Evolutionary conservation across 164 flowering plant genomes (phyloP).

Genomic region (Stephania yunnanensis): DNA sequence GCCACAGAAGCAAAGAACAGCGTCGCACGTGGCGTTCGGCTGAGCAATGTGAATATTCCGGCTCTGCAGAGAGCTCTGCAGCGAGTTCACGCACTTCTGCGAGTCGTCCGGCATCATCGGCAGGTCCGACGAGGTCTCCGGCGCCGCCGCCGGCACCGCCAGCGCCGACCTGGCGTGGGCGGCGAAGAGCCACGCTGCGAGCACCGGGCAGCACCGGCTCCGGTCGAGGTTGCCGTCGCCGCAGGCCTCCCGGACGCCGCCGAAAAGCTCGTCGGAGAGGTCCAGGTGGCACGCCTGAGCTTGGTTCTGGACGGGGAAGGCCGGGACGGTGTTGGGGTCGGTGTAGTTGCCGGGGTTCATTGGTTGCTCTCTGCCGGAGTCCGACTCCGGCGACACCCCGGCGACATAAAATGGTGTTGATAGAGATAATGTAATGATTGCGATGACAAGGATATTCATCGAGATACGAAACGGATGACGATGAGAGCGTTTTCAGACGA

Average conservation of each 20-base stretch:
- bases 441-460: not conserved
- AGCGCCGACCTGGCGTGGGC: constrained; percentile 89
- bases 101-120: constrained; percentile 99
- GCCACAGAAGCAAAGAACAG: constrained; percentile 94
- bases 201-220: constrained; percentile 96
- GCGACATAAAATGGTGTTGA: constrained; percentile 21
- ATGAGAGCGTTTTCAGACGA: not conserved
- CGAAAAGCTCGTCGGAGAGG: constrained; percentile 92
- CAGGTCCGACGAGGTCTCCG: constrained; percentile 34
- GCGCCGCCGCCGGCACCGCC: constrained; percentile 38
- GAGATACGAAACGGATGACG: not conserved
- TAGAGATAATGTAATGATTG: constrained; percentile 1
- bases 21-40: constrained; percentile 82
- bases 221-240: constrained; percentile 64
- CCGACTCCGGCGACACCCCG: constrained; percentile 38
- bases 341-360: constrained; percentile 43
- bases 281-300: constrained; percentile 68
- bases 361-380: constrained; percentile 37
- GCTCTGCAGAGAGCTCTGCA: constrained; percentile 59
- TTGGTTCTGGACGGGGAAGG: constrained; percentile 69
- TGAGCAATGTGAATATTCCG: constrained; percentile 67
- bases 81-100: constrained; percentile 84
- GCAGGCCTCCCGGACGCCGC: constrained; percentile 86
- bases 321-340: constrained; percentile 68
- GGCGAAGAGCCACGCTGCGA: constrained; percentile 98